Conservation (phyloP, 2,329 filamentous ascomycete species). For the Pseudohalonectria lignicola region DNA sequence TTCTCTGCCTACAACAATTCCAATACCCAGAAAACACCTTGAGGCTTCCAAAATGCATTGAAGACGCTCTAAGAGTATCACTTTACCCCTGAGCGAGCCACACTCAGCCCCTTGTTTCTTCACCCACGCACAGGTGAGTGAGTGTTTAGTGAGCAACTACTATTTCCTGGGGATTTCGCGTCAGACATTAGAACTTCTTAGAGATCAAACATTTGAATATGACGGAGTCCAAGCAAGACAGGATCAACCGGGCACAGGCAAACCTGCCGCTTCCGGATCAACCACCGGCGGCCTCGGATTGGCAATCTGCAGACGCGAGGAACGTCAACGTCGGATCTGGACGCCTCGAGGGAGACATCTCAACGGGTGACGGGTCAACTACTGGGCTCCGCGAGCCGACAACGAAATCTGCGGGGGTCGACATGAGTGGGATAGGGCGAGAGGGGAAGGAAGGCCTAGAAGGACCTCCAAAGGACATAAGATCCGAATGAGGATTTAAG, state of each 20-base stretch:
- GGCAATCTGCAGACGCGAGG: constrained; percentile 58
- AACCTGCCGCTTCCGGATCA: constrained; percentile 74
- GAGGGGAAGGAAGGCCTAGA: constrained; percentile 41
- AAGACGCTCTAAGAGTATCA: too few species aligned
- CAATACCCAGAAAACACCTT: too few species aligned
- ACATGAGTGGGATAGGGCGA: constrained; percentile 51
- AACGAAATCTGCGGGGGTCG: constrained; percentile 40
- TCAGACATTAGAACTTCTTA: too few species aligned
- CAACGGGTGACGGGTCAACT: constrained; percentile 33
- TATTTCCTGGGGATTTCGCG: too few species aligned
- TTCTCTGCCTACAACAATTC: too few species aligned
- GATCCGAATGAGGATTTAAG: too few species aligned
- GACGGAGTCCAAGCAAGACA: constrained; percentile 44
- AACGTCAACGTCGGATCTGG: constrained; percentile 63
- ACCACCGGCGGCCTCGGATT: constrained; percentile 66
- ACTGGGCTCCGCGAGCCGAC: constrained; percentile 47
- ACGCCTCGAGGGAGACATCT: constrained; percentile 36
- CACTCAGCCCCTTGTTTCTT: too few species aligned
- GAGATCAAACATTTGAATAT: too few species aligned
- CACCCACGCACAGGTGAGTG: too few species aligned
- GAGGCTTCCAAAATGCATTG: too few species aligned
- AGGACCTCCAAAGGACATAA: not conserved
- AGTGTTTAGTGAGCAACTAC: too few species aligned
- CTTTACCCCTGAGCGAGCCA: too few species aligned
- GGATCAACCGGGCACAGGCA: constrained; percentile 56